Evolutionary conservation across 768 basidiomycete species (phyloP).

Genomic region (Rhodotorula babjevae): DNA sequence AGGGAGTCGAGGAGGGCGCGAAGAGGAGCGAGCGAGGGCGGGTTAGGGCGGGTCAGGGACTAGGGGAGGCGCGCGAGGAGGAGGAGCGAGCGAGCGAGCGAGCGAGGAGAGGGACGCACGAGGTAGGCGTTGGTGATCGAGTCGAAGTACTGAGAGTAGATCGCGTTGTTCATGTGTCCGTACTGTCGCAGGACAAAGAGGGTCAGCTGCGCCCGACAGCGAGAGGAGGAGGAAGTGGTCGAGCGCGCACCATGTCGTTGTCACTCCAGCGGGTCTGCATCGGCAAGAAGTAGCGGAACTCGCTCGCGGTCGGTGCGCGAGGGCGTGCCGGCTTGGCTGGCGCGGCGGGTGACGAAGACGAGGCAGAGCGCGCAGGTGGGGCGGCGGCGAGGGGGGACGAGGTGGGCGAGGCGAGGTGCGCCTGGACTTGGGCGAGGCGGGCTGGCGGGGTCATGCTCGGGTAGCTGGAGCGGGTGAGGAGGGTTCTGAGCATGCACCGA

Average conservation of each 20-base stretch:
- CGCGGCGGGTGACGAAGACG: background rate
- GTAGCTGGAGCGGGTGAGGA: background rate
- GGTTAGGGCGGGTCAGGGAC: background rate
- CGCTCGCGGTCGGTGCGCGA: background rate
- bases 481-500: background rate
- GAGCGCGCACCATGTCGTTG: slow-evolving; percentile 12
- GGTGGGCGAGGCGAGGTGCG: background rate
- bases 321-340: background rate
- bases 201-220: background rate
- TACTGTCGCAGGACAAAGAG: background rate
- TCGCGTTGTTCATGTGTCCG: slow-evolving; percentile 22
- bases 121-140: slow-evolving; percentile 13
- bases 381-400: background rate
- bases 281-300: background rate
- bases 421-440: background rate
- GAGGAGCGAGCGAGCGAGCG: background rate
- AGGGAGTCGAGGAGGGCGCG: too few species aligned
- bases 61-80: too few species aligned
- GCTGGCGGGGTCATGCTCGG: background rate
- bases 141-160: slow-evolving; percentile 18
- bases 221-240: background rate
- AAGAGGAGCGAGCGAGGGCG: background rate
- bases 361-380: background rate
- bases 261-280: slow-evolving; percentile 7
- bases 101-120: background rate